phyloP scores from a whole-genome alignment of 176 grass and related monocot genomes.

The Lolium multiflorum region DNA sequence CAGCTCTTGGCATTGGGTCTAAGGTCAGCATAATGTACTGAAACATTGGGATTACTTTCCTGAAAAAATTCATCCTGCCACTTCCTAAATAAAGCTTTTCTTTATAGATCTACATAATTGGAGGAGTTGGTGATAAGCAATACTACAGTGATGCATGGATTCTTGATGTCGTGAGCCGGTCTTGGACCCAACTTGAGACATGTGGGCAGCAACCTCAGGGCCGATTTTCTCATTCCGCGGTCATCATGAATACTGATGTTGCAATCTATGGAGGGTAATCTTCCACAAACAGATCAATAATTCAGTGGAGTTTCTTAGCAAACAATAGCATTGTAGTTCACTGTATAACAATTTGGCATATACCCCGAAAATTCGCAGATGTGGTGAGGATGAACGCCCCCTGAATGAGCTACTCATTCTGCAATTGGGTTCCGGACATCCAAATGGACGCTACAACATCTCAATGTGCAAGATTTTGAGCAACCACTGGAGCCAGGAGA shows the following conservation, averaged over 20 bases:
- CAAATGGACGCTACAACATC: conserved; percentile 92
- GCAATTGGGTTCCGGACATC: conserved; percentile 91
- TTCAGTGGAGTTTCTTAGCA: background rate
- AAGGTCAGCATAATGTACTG: conserved; percentile 58
- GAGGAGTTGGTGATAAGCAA: conserved; percentile 95
- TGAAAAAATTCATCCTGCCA: background rate
- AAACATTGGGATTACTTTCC: background rate
- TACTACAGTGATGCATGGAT: conserved; percentile 98
- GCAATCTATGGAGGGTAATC: conserved; percentile 96
- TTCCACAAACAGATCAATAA: background rate
- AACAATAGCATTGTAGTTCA: background rate
- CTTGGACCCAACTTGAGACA: conserved; percentile 84
- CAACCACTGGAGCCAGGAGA: conserved; percentile 92
- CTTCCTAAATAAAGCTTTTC: conserved; percentile 20
- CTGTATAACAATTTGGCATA: background rate
- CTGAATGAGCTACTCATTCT: conserved; percentile 91
- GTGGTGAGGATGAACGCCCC: conserved; percentile 89
- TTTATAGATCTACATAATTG: conserved; percentile 80
- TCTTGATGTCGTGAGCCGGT: conserved; percentile 65
- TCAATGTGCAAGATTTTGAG: conserved; percentile 96
- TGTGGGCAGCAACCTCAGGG: conserved; percentile 92
- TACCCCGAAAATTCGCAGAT: conserved; percentile 53
- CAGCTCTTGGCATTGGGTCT: conserved; percentile 74
- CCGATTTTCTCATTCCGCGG: conserved; percentile 85
- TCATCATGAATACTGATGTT: conserved; percentile 72